Conservation (phyloP, 2,329 filamentous ascomycete genomes). For the Emergomyces africanus region DNA sequence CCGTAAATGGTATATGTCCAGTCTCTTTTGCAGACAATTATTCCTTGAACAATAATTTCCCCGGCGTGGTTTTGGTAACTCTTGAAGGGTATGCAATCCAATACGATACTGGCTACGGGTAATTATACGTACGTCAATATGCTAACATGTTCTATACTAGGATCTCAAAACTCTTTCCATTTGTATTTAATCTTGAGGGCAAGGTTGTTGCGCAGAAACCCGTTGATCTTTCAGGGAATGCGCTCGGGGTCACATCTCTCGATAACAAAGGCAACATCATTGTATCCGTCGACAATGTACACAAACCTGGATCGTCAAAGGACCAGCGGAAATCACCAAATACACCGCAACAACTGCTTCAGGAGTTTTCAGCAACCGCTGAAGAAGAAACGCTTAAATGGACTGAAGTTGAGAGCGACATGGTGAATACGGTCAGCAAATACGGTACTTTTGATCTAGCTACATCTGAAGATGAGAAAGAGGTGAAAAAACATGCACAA, state of each 20-base stretch:
- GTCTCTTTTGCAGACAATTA: conserved; percentile 15
- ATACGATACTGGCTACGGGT: not conserved
- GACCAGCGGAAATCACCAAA: conserved; percentile 18
- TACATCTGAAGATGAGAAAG: conserved; percentile 17
- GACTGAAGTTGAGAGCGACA: conserved; percentile 13
- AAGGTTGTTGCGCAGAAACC: conserved; percentile 38
- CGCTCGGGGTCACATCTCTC: conserved; percentile 42
- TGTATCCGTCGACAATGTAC: conserved; percentile 43
- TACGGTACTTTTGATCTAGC: conserved; percentile 19
- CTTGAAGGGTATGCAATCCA: conserved; percentile 43
- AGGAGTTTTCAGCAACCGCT: conserved; percentile 17
- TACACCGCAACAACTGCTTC: conserved; percentile 16
- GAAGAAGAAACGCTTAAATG: conserved; percentile 16
- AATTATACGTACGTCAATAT: not conserved
- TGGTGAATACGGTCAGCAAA: conserved; percentile 18
- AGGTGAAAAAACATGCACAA: conserved; percentile 22
- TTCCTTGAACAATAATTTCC: conserved; percentile 5
- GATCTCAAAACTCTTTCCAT: conserved; percentile 54
- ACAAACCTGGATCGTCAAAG: conserved; percentile 38
- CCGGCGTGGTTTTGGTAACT: conserved; percentile 35
- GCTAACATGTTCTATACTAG: conserved; percentile 24
- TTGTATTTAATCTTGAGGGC: conserved; percentile 41
- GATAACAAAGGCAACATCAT: conserved; percentile 23
- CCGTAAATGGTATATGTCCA: conserved; percentile 42
- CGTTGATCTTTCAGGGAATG: conserved; percentile 50